A percentile compares a stretch with the other conserved stretches of the same genome.
Conservation (phyloP, 345 rosid genomes). For the Brassica juncea region DNA sequence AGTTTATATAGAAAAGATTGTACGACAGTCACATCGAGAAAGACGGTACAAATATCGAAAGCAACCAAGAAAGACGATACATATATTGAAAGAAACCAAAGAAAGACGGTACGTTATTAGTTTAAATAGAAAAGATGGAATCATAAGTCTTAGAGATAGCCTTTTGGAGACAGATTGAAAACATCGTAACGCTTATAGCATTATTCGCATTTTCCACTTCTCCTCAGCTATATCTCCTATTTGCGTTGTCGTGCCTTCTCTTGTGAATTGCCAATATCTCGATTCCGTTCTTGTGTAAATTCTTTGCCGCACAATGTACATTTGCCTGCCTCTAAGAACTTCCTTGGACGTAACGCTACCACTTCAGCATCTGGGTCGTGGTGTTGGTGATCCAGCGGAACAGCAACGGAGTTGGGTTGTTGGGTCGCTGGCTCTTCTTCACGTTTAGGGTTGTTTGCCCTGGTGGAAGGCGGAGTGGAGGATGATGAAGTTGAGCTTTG, state of each 20-base stretch:
- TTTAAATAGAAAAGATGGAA: neutral
- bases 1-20: too few relatives aligned
- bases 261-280: neutral
- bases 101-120: neutral
- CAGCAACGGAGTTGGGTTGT: neutral
- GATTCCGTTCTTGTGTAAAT: neutral
- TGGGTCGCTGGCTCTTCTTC: too few relatives aligned
- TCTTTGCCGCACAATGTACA: neutral
- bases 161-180: neutral
- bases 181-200: neutral
- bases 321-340: neutral
- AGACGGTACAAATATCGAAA: too few relatives aligned
- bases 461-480: neutral
- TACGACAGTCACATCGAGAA: too few relatives aligned
- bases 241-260: neutral
- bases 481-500: neutral
- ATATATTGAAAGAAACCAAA: too few relatives aligned
- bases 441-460: too few relatives aligned
- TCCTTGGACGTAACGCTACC: neutral
- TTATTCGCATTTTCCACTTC: neutral
- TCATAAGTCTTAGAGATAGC: neutral
- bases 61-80: too few relatives aligned
- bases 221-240: neutral
- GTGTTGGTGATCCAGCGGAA: neutral
- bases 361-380: neutral